Evolutionary conservation across 495 filamentous ascomycete genomes (phyloP).

Genomic region (Aspergillus ostianus): DNA sequence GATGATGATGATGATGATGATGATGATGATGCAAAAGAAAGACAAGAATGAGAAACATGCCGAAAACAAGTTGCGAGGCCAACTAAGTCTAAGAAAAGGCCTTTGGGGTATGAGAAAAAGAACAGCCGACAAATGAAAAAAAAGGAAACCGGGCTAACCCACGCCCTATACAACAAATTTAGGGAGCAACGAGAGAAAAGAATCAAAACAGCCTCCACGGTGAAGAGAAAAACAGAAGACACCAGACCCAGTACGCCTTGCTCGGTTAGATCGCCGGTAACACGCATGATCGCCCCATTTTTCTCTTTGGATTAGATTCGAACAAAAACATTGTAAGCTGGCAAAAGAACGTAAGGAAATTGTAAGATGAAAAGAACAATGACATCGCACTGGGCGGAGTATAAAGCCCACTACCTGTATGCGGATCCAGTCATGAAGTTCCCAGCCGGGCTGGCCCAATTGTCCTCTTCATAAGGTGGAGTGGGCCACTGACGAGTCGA

Average conservation of each 20-base stretch:
- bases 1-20: no score
- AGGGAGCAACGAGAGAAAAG: slow-evolving; percentile 17
- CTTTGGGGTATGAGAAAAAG: slow-evolving; percentile 42
- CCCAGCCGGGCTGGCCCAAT: slow-evolving; percentile 80
- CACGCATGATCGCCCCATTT: slow-evolving; percentile 29
- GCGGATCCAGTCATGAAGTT: slow-evolving; percentile 65
- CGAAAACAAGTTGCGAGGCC: slow-evolving; percentile 41
- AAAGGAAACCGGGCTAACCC: slow-evolving; percentile 23
- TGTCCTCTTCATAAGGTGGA: slow-evolving; percentile 88
- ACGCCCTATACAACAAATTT: slow-evolving; percentile 20
- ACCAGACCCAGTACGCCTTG: slow-evolving; percentile 40
- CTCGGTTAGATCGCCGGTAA: slow-evolving; percentile 30
- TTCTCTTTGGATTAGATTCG: slow-evolving; percentile 23
- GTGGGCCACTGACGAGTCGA: slow-evolving; percentile 82
- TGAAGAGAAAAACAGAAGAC: slow-evolving; percentile 25
- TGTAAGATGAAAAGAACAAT: slow-evolving; percentile 8
- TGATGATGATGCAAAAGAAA: slow-evolving; percentile 16
- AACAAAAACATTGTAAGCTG: slow-evolving; percentile 17
- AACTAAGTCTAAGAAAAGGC: slow-evolving; percentile 42
- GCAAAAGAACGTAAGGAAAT: slow-evolving; percentile 18
- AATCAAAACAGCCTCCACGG: slow-evolving; percentile 24
- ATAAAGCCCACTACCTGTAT: slow-evolving; percentile 35
- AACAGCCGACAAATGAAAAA: slow-evolving; percentile 22
- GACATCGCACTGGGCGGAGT: not conserved
- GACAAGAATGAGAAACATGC: slow-evolving; percentile 26